Percentiles rank a stretch among this genome's conserved stretches.
Evolutionary conservation across 768 basidiomycete species (phyloP).

Genomic region (Vishniacozyma victoriae): DNA sequence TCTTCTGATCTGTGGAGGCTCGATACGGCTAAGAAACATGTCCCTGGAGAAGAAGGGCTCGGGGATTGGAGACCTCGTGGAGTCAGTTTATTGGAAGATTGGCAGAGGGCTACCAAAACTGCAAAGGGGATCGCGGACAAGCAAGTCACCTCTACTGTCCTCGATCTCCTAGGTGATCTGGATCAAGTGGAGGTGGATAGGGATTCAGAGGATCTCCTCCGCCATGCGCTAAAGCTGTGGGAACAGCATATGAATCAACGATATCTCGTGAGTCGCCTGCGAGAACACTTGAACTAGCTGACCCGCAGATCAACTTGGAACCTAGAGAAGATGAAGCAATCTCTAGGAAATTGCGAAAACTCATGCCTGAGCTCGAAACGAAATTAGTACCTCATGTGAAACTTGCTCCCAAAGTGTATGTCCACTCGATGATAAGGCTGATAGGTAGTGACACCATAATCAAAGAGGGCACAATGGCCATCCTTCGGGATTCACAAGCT

Average conservation of each 20-base stretch:
- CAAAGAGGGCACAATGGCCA: conserved; percentile 75
- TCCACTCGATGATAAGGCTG: conserved; percentile 6
- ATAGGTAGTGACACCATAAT: conserved; percentile 64
- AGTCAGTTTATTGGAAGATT: conserved; percentile 81
- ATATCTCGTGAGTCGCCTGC: conserved; percentile 60
- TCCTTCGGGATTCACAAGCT: conserved; percentile 72
- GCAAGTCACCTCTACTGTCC: conserved; percentile 74
- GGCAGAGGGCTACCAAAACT: conserved; percentile 62
- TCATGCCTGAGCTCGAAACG: conserved; percentile 32
- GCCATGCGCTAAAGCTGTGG: conserved; percentile 75
- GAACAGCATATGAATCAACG: conserved; percentile 70
- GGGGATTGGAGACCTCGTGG: conserved; percentile 81
- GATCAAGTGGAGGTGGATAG: conserved; percentile 6
- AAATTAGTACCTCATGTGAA: conserved; percentile 46
- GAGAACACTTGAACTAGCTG: not conserved
- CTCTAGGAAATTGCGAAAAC: conserved; percentile 15
- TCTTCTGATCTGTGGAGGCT: conserved; percentile 87
- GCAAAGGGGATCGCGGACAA: conserved; percentile 80
- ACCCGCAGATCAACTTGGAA: too few species aligned
- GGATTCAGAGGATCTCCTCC: too few species aligned
- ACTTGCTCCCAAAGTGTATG: conserved; percentile 66
- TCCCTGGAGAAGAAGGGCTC: conserved; percentile 81
- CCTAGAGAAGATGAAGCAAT: conserved; percentile 57
- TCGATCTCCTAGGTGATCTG: conserved; percentile 45
- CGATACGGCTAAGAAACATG: conserved; percentile 90